Conservation (phyloP, 495 filamentous ascomycete genomes). For the Penicillium arizonense region DNA sequence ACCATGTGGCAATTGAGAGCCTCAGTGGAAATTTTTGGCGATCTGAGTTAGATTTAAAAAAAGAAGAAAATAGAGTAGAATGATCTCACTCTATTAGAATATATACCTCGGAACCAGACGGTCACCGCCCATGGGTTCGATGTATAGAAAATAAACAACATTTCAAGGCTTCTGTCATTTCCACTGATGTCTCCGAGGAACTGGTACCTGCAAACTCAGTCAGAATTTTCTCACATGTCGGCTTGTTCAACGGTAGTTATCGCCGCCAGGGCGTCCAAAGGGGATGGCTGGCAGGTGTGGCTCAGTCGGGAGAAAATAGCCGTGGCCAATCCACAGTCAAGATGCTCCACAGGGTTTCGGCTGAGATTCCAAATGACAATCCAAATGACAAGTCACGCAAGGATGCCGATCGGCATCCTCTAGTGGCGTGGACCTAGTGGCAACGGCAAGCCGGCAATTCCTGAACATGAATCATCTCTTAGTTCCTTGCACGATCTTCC, state of each 20-base stretch:
- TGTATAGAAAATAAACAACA: neutral
- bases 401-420: neutral
- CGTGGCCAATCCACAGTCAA: neutral
- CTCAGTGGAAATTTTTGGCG: neutral
- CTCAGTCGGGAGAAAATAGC: neutral
- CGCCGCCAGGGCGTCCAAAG: neutral
- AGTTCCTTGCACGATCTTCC: neutral
- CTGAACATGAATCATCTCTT: neutral
- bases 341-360: too few relatives aligned
- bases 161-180: neutral
- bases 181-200: slow-evolving; percentile 5
- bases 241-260: slow-evolving; percentile 3
- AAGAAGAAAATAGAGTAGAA: too few relatives aligned
- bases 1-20: neutral
- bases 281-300: slow-evolving; percentile 5
- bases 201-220: slow-evolving; percentile 7
- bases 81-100: too few relatives aligned
- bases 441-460: slow-evolving; percentile 1
- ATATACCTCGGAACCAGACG: neutral
- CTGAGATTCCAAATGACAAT: too few relatives aligned
- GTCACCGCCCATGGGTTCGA: neutral
- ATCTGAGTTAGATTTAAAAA: too few relatives aligned
- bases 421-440: slow-evolving; percentile 1
- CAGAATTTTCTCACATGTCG: slow-evolving; percentile 13
- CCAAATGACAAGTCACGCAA: neutral